phyloP scores from a whole-genome alignment of 805 yeast species.

The Kodamaea neixiangensis region DNA sequence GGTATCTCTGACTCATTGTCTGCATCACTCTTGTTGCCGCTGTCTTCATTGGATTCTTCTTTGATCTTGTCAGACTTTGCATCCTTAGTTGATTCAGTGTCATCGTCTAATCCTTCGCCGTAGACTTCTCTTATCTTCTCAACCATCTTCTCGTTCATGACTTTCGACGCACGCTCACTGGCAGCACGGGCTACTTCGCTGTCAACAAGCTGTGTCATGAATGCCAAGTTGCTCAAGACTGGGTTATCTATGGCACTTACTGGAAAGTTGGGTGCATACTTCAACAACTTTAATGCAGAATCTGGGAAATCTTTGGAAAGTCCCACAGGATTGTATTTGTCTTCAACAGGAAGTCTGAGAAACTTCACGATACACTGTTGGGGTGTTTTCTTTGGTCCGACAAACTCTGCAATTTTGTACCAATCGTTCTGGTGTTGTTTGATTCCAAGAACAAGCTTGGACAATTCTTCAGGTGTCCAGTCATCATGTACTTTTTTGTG shows the following conservation, averaged over 20 bases:
- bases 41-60: conserved; percentile 10
- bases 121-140: conserved; percentile 39
- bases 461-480: conserved; percentile 72
- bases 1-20: conserved; percentile 6
- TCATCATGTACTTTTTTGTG: conserved; percentile 35
- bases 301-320: conserved; percentile 35
- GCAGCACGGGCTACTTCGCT: conserved; percentile 85
- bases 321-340: conserved; percentile 48
- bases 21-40: conserved; percentile 1
- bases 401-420: conserved; percentile 69
- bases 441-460: conserved; percentile 61
- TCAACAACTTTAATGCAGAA: conserved; percentile 69
- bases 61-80: conserved; percentile 12
- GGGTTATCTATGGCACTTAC: conserved; percentile 89
- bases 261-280: conserved; percentile 82
- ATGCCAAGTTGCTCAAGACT: conserved; percentile 87
- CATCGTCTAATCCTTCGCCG: conserved; percentile 15
- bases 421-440: conserved; percentile 71
- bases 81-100: conserved; percentile 5
- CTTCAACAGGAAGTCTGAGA: conserved; percentile 80
- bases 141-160: conserved; percentile 44
- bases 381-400: conserved; percentile 65
- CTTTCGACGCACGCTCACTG: conserved; percentile 59
- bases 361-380: conserved; percentile 82
- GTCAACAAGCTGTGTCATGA: conserved; percentile 81